Evolutionary conservation across 352 stramenopile genomes (phyloP).

Genomic region (Globisporangium emineosum): DNA sequence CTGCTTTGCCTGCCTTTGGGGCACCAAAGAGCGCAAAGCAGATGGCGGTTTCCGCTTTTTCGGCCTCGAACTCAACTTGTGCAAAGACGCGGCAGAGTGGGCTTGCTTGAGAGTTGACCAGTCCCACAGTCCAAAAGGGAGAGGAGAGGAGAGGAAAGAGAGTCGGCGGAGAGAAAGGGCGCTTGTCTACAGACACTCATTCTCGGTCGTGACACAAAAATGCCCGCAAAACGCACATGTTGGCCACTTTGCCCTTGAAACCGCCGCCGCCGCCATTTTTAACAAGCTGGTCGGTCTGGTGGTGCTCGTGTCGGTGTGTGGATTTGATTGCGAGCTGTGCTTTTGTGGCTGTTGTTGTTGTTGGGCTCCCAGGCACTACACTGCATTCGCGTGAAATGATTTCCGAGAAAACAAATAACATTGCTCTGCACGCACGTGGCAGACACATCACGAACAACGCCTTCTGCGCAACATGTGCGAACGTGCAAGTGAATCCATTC

Average conservation of each 20-base stretch:
- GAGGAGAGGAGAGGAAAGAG: not conserved
- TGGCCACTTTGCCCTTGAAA: not conserved
- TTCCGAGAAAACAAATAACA: slow-evolving; percentile 1
- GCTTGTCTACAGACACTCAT: not conserved
- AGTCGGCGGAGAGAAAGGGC: not conserved
- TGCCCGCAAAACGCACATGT: not conserved
- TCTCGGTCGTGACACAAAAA: not conserved
- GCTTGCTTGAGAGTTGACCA: not conserved
- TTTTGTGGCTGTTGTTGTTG: not conserved
- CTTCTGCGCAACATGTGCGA: not conserved
- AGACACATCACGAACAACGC: not conserved
- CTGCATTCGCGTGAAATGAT: not conserved
- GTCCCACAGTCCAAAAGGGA: not conserved
- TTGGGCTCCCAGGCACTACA: not conserved
- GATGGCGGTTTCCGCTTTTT: not conserved
- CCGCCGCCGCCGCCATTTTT: not conserved
- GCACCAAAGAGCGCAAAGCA: not conserved
- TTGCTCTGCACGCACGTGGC: not conserved
- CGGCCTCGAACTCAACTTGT: slow-evolving; percentile 8
- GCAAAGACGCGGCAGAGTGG: not conserved
- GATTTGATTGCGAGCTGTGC: no score
- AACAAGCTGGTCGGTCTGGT: not conserved
- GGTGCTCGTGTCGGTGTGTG: not conserved
- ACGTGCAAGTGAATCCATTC: slow-evolving; percentile 1
- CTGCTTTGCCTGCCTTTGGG: not conserved